A percentile compares a stretch with the other conserved stretches of the same genome.
Conservation (phyloP, 106 monocot species). For the Amphibolis antarctica region DNA sequence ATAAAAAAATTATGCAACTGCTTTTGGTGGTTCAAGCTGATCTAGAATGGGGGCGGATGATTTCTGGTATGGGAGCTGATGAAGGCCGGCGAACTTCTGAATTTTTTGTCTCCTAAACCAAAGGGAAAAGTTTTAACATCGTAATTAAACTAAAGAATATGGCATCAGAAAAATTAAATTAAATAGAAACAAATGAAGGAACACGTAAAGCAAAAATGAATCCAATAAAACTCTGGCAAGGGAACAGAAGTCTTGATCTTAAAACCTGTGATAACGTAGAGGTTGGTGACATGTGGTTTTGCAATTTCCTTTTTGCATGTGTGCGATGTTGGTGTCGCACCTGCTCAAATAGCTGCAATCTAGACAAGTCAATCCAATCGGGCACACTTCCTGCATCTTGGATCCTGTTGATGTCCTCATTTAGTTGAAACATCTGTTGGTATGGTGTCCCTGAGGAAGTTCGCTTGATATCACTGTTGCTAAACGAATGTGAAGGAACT, state of each 20-base stretch:
- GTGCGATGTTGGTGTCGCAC: conserved; percentile 49
- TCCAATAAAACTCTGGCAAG: not conserved
- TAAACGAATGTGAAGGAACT: conserved; percentile 37
- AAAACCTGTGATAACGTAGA: conserved; percentile 36
- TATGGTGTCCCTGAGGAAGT: conserved; percentile 35
- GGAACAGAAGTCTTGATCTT: not conserved
- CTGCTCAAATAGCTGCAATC: conserved; percentile 45
- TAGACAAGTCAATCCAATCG: conserved; percentile 47
- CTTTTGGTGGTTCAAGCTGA: conserved; percentile 15
- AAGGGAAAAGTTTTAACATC: not conserved
- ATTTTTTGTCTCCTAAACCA: conserved; percentile 33
- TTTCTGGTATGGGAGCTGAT: conserved; percentile 10
- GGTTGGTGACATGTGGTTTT: conserved; percentile 18
- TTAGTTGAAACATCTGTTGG: conserved; percentile 17
- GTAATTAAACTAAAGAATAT: not conserved
- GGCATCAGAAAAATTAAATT: not conserved
- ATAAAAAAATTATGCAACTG: not conserved
- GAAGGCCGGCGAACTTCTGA: conserved; percentile 23
- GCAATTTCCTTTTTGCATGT: conserved; percentile 22
- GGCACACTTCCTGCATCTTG: conserved; percentile 19
- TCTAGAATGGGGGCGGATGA: conserved; percentile 23
- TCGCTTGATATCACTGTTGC: conserved; percentile 17
- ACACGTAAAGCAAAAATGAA: not conserved
- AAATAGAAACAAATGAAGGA: not conserved
- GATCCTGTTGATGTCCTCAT: conserved; percentile 12